These are phyloP conservation scores for Sporothrix globosa DNA, from an alignment of 2,329 filamentous ascomycete genomes.

Conservation along the genomic window DNA sequence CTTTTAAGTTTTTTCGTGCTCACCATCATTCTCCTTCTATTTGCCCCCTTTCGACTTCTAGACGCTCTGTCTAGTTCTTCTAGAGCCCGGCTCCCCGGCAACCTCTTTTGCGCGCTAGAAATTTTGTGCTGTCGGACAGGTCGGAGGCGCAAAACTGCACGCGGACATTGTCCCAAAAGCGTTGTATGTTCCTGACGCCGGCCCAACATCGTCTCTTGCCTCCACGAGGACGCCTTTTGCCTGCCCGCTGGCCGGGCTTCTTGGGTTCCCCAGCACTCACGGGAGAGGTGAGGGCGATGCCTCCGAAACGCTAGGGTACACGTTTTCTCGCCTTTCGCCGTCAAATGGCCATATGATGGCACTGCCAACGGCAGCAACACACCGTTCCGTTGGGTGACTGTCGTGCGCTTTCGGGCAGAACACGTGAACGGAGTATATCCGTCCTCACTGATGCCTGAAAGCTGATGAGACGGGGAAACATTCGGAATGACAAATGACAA, in stretches of 20 bases:
- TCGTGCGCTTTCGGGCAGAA: no score
- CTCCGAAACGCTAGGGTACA: not conserved
- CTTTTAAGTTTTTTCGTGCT: not conserved
- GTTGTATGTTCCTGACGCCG: not conserved
- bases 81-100: not conserved
- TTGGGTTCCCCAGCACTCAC: not conserved
- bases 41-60: slow-evolving; percentile 1
- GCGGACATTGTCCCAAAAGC: no score
- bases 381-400: not conserved
- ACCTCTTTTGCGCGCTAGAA: not conserved
- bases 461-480: not conserved
- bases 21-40: not conserved
- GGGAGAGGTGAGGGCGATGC: not conserved
- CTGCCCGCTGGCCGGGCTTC: not conserved
- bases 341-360: not conserved
- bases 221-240: not conserved
- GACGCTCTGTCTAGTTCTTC: not conserved
- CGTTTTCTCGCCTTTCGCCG: not conserved
- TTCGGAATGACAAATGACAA: not conserved
- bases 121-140: not conserved
- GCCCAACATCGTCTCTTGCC: not conserved
- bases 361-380: not conserved
- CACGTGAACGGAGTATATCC: no score
- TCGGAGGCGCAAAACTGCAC: no score
- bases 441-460: no score